Conservation (phyloP, 148 eudicot genomes). For the Pharnaceum exiguum region DNA sequence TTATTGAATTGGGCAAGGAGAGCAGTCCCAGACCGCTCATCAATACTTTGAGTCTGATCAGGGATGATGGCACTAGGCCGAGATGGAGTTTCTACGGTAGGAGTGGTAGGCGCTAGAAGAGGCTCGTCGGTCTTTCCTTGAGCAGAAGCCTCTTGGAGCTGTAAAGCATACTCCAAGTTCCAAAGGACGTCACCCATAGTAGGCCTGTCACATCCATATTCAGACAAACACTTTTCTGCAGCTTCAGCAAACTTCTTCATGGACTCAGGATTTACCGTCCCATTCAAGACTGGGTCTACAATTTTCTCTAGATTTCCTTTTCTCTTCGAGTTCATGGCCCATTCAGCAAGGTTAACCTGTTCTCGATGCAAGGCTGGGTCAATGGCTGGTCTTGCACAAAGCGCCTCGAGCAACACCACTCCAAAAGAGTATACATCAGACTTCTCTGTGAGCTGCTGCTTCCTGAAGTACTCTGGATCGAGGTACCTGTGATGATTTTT, state of each 20-base stretch:
- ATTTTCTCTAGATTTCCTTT: slow-evolving; percentile 61
- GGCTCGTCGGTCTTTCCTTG: slow-evolving; percentile 22
- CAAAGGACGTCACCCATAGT: slow-evolving; percentile 92
- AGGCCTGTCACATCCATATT: slow-evolving; percentile 85
- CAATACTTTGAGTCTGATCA: slow-evolving; percentile 17
- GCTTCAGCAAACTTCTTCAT: slow-evolving; percentile 75
- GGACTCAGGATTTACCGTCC: slow-evolving; percentile 46
- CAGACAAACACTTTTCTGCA: slow-evolving; percentile 86
- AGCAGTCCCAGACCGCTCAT: slow-evolving; percentile 34
- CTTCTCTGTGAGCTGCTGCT: slow-evolving; percentile 85
- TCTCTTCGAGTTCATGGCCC: slow-evolving; percentile 72
- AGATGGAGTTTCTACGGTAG: neutral
- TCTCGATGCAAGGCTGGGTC: slow-evolving; percentile 75
- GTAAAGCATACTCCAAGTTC: slow-evolving; percentile 82
- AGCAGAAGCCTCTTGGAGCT: slow-evolving; percentile 59
- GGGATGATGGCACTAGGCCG: slow-evolving; percentile 22
- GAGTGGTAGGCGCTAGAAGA: slow-evolving; percentile 2
- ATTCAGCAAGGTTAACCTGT: slow-evolving; percentile 88
- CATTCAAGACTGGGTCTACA: slow-evolving; percentile 48
- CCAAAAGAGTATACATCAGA: slow-evolving; percentile 95
- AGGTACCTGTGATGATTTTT: too few species aligned
- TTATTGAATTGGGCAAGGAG: slow-evolving; percentile 34
- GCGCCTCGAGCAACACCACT: slow-evolving; percentile 71
- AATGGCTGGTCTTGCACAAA: slow-evolving; percentile 82
- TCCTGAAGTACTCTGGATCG: slow-evolving; percentile 90